These are phyloP conservation scores for Russula griseocarnosa DNA, from an alignment of 768 basidiomycete species.

Conservation along the genomic window DNA sequence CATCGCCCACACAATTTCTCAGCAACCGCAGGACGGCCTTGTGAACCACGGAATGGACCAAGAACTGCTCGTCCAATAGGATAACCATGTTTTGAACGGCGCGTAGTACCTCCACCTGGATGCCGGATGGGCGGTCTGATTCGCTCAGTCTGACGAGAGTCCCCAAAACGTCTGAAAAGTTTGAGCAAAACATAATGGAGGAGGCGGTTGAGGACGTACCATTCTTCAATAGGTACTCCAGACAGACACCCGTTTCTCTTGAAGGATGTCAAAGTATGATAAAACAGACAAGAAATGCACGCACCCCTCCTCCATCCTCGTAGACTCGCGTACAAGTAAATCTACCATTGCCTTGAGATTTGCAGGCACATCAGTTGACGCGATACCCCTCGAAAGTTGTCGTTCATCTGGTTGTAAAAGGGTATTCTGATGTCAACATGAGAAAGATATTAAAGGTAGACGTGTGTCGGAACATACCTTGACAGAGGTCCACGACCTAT, in stretches of 20 bases:
- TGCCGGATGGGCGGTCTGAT: constrained; percentile 79
- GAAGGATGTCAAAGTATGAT: constrained; percentile 13
- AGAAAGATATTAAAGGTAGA: constrained; percentile 7
- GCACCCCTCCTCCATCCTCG: constrained; percentile 82
- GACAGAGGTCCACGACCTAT: constrained; percentile 68
- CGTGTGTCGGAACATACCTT: constrained; percentile 45
- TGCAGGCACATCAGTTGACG: constrained; percentile 73
- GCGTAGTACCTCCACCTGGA: constrained; percentile 84
- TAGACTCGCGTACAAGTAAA: constrained; percentile 80
- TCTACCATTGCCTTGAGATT: constrained; percentile 79
- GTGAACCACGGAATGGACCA: constrained; percentile 88
- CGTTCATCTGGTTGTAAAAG: constrained; percentile 87
- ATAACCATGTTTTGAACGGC: constrained; percentile 89
- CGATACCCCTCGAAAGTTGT: constrained; percentile 76
- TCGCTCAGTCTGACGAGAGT: constrained; percentile 84
- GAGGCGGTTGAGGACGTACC: constrained; percentile 42
- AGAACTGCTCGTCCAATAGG: constrained; percentile 87
- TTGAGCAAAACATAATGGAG: constrained; percentile 10
- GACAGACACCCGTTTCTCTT: constrained; percentile 81
- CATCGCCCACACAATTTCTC: constrained; percentile 86
- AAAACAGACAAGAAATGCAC: constrained; percentile 33
- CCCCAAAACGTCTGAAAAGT: constrained; percentile 65
- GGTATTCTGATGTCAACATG: constrained; percentile 53
- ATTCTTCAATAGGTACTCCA: constrained; percentile 89
- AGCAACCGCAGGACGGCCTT: constrained; percentile 81